Conservation (phyloP, 768 basidiomycete genomes). For the Aureoboletus auriporus region DNA sequence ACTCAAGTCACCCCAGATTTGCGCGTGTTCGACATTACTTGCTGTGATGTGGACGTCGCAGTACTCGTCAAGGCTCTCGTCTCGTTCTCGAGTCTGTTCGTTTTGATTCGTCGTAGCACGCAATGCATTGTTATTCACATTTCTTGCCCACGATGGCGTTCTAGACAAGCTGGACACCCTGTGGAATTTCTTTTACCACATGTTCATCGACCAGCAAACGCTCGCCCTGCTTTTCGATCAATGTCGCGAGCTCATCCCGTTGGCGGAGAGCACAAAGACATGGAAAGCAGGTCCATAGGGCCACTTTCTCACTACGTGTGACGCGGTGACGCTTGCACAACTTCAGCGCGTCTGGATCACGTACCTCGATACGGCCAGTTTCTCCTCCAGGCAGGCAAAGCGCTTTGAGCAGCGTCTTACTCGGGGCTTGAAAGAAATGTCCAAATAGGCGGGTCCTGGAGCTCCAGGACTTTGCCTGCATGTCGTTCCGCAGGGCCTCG, state of each 20-base stretch:
- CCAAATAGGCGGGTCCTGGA: background rate
- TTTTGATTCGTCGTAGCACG: slow-evolving; percentile 17
- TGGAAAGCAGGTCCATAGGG: slow-evolving; percentile 27
- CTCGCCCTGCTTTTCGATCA: slow-evolving; percentile 19
- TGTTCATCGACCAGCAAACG: slow-evolving; percentile 16
- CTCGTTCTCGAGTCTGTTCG: background rate
- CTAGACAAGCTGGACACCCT: slow-evolving; percentile 9
- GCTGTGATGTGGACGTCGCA: slow-evolving; percentile 27
- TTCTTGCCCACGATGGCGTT: slow-evolving; percentile 19
- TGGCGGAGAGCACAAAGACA: slow-evolving; percentile 11
- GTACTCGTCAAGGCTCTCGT: slow-evolving; percentile 18
- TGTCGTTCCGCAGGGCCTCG: slow-evolving; percentile 28
- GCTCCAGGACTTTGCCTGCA: slow-evolving; percentile 8
- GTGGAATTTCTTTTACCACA: slow-evolving; percentile 28
- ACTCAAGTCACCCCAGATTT: slow-evolving; percentile 6
- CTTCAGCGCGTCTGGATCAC: slow-evolving; percentile 19
- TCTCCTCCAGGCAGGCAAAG: slow-evolving; percentile 5
- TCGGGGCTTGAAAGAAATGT: slow-evolving; percentile 9
- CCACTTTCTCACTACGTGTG: slow-evolving; percentile 19
- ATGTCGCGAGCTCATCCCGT: slow-evolving; percentile 23
- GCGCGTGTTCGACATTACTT: slow-evolving; percentile 25
- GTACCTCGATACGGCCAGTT: slow-evolving; percentile 10
- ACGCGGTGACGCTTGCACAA: slow-evolving; percentile 14
- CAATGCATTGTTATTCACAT: slow-evolving; percentile 23
- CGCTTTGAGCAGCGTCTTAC: slow-evolving; percentile 8